These are phyloP conservation scores for Beauveria caledonica DNA, from an alignment of 2,329 filamentous ascomycete genomes.

Conservation along the genomic window DNA sequence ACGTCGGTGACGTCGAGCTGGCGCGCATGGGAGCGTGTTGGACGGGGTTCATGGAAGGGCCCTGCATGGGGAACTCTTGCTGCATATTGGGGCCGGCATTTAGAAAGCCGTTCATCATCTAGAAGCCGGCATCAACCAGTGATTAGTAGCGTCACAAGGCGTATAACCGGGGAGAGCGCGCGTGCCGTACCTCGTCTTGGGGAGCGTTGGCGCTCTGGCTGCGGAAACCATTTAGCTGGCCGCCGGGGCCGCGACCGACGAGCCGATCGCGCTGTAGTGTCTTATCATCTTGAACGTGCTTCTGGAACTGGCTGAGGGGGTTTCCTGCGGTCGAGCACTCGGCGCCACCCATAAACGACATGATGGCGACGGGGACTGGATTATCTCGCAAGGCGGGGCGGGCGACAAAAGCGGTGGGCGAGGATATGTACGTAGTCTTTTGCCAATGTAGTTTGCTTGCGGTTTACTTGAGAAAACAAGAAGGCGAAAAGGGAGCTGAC, in stretches of 20 bases:
- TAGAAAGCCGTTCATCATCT: conserved; percentile 93
- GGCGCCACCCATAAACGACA: conserved; percentile 93
- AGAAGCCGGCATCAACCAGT: conserved; percentile 12
- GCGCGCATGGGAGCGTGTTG: conserved; percentile 45
- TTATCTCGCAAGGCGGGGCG: conserved; percentile 11
- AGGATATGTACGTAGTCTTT: neutral
- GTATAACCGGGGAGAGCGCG: conserved; percentile 5
- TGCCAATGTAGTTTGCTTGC: neutral
- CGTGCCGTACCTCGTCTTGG: conserved; percentile 60
- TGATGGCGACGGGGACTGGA: conserved; percentile 31
- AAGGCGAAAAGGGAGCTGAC: neutral
- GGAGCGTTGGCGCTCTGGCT: conserved; percentile 59
- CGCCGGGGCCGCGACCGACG: conserved; percentile 63
- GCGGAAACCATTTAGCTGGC: conserved; percentile 68
- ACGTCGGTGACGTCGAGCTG: conserved; percentile 45
- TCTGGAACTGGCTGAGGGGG: conserved; percentile 93
- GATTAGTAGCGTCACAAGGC: conserved; percentile 22
- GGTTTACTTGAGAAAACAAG: neutral
- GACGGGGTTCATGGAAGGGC: conserved; percentile 38
- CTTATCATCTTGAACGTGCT: conserved; percentile 94
- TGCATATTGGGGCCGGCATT: conserved; percentile 62
- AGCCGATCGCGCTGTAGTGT: conserved; percentile 86
- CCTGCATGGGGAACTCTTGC: conserved; percentile 45
- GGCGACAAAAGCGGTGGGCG: neutral
- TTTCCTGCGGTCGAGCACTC: conserved; percentile 97